Evolutionary conservation across 495 filamentous ascomycete species (phyloP).

Genomic region (Glarea lozoyensis): DNA sequence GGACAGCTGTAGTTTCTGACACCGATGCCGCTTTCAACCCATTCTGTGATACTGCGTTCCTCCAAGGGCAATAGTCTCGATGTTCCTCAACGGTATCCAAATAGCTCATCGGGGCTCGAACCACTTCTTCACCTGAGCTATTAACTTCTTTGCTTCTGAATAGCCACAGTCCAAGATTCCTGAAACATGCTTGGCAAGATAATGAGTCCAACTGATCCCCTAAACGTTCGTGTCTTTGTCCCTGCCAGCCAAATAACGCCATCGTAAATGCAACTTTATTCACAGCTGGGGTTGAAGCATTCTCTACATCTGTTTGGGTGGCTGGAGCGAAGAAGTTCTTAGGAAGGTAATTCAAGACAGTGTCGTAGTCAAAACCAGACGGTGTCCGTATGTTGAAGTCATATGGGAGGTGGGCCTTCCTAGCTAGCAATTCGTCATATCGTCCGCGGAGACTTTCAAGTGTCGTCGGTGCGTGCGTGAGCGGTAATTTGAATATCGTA

Average conservation of each 20-base stretch:
- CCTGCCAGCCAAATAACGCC: slow-evolving; percentile 81
- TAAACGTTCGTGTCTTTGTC: slow-evolving; percentile 43
- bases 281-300: slow-evolving; percentile 21
- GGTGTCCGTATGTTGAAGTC: slow-evolving; percentile 42
- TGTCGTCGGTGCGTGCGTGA: slow-evolving; percentile 48
- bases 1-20: slow-evolving; percentile 3
- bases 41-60: slow-evolving; percentile 49
- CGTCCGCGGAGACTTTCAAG: slow-evolving; percentile 48
- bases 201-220: slow-evolving; percentile 49
- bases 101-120: slow-evolving; percentile 49
- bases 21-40: slow-evolving; percentile 5
- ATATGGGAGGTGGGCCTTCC: slow-evolving; percentile 41
- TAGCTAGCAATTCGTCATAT: slow-evolving; percentile 44
- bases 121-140: slow-evolving; percentile 37
- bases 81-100: slow-evolving; percentile 63
- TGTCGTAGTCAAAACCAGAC: slow-evolving; percentile 35
- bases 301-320: neutral
- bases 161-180: slow-evolving; percentile 88
- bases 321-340: slow-evolving; percentile 23
- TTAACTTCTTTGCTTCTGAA: slow-evolving; percentile 58
- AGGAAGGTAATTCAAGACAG: slow-evolving; percentile 39
- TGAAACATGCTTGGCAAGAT: slow-evolving; percentile 75
- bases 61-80: slow-evolving; percentile 77
- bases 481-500: slow-evolving; percentile 33
- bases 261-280: slow-evolving; percentile 64